phyloP scores from a whole-genome alignment of 2,329 filamentous ascomycete species.

The Fusarium concolor region DNA sequence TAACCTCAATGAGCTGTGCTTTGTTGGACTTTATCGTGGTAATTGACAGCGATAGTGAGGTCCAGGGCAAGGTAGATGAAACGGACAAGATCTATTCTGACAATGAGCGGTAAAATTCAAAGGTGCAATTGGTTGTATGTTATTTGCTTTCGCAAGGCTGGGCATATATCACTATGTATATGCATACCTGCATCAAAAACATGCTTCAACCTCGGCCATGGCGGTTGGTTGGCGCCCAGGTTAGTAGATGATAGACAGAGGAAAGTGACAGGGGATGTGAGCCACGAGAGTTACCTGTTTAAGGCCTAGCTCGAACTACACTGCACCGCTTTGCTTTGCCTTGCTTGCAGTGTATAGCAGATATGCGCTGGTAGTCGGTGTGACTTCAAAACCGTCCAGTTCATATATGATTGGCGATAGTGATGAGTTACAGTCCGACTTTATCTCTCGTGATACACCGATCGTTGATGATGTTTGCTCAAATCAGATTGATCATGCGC shows the following conservation, averaged over 20 bases:
- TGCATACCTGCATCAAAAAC: constrained; percentile 31
- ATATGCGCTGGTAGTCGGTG: constrained; percentile 35
- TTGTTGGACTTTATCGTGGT: background rate
- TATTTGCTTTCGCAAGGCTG: background rate
- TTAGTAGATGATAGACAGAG: constrained; percentile 17
- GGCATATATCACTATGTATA: background rate
- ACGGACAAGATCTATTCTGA: constrained; percentile 3
- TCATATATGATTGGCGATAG: background rate
- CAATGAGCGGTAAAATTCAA: background rate
- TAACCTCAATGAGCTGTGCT: background rate
- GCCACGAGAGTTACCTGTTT: background rate
- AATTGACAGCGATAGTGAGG: background rate
- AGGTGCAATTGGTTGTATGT: background rate
- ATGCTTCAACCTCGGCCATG: background rate
- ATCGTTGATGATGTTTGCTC: constrained; percentile 16
- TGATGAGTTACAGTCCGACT: background rate
- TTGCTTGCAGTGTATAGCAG: constrained; percentile 18
- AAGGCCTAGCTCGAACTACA: background rate
- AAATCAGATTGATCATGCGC: background rate
- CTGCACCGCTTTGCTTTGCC: background rate
- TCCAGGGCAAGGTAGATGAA: constrained; percentile 13
- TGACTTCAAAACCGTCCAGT: background rate
- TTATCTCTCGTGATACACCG: constrained; percentile 13
- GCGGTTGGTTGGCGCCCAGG: constrained; percentile 23
- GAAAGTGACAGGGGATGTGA: constrained; percentile 8